phyloP scores from a whole-genome alignment of 106 monocot species.

The Acorus calamus region DNA sequence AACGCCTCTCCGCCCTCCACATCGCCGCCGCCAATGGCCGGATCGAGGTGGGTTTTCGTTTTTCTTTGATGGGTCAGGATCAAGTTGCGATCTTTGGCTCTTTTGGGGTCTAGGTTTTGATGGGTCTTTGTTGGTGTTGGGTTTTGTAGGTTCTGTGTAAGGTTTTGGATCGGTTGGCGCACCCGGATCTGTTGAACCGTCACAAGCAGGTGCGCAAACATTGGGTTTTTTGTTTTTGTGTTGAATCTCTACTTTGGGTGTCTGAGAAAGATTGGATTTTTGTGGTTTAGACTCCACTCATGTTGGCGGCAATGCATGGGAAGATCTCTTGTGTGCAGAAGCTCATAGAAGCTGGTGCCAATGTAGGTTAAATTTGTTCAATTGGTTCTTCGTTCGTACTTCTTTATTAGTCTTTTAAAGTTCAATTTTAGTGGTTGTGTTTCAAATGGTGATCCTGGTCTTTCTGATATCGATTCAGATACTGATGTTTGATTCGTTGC shows the following conservation, averaged over 20 bases:
- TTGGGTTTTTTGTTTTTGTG: conserved; percentile 2
- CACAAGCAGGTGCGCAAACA: conserved; percentile 50
- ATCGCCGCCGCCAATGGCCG: conserved; percentile 78
- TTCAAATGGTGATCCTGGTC: not conserved
- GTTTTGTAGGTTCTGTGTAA: conserved; percentile 4
- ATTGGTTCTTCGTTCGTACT: not conserved
- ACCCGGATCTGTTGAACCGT: conserved; percentile 55
- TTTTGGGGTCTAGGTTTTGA: not conserved
- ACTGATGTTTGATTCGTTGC: conserved; percentile 81
- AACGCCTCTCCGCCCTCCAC: conserved; percentile 85
- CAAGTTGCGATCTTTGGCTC: too few species aligned
- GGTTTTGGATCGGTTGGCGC: conserved; percentile 40
- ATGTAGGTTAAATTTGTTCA: conserved; percentile 28
- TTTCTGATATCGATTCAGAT: conserved; percentile 31
- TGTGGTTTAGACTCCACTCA: conserved; percentile 66
- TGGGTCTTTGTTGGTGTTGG: not conserved
- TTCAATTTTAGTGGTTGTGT: not conserved
- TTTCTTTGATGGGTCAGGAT: too few species aligned
- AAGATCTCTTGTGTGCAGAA: conserved; percentile 63
- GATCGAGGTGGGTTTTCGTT: conserved; percentile 34
- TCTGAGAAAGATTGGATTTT: conserved; percentile 1
- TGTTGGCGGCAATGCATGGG: conserved; percentile 95
- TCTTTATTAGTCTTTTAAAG: not conserved
- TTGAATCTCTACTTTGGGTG: not conserved
- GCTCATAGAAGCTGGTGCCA: conserved; percentile 75